phyloP scores from a whole-genome alignment of 2,329 filamentous ascomycete species.

The Xylaria sp. region DNA sequence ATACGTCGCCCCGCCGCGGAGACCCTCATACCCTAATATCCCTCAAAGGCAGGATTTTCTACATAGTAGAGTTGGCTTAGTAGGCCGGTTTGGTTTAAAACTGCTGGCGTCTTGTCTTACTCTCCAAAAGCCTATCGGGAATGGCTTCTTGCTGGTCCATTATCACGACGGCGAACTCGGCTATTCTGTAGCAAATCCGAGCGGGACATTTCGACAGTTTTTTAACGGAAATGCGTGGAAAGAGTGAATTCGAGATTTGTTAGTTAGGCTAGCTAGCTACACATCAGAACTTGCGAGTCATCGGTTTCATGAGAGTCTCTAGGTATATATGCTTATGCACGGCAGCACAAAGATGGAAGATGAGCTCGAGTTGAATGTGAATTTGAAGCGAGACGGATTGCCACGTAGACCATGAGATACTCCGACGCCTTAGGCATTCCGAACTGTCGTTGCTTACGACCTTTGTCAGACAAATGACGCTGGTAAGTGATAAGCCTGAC shows the following conservation, averaged over 20 bases:
- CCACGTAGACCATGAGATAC: neutral
- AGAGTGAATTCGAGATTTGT: neutral
- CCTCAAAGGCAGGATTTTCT: neutral
- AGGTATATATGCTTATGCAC: too few species aligned
- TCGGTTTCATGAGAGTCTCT: neutral
- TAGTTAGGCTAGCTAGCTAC: neutral
- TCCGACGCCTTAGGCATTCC: neutral
- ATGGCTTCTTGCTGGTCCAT: too few species aligned
- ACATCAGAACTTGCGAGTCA: neutral
- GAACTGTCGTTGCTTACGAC: conserved; percentile 8
- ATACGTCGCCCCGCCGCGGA: neutral
- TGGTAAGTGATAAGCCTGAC: conserved; percentile 1
- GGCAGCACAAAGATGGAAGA: too few species aligned
- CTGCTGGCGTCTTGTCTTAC: neutral
- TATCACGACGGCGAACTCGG: neutral
- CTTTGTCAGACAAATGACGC: conserved; percentile 12
- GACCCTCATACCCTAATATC: neutral
- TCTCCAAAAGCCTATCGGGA: neutral
- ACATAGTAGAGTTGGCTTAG: neutral
- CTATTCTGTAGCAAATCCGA: neutral
- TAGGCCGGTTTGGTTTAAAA: neutral
- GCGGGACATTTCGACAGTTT: neutral
- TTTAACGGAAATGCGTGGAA: neutral
- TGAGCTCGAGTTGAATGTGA: neutral
- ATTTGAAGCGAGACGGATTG: neutral